Evolutionary conservation across 768 basidiomycete species (phyloP), one percentile per base, ranked within the genome.

Genomic region (Pseudohyphozyma bogoriensis): DNA sequence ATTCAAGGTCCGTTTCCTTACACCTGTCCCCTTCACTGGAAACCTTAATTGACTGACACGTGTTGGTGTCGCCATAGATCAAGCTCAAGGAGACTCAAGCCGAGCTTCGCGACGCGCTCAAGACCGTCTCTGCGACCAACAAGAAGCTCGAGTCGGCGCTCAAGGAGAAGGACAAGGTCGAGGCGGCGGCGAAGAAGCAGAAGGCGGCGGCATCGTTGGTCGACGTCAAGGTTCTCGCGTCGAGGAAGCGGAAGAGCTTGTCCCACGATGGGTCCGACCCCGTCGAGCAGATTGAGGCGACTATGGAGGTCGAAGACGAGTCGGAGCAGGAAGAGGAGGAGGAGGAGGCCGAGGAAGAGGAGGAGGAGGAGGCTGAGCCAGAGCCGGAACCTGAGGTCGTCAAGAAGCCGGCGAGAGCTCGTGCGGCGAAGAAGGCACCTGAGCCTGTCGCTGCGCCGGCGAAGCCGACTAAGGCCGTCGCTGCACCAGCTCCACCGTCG

Each of bases 81-180:
- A 56, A 51, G 28, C 61, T 66, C 31, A 66, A 66, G 37, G 22
- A 51, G 1, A 28, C 59, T 6, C 58, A 62, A 15, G 4, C 39
- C 16, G 39, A 52, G 3, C 55, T 60, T 36, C 53, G 53, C 53
- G 40, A 54, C 24, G 28, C 53, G n/a, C 39, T 15, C 37, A 53
- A 54, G 53, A 16, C 39, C 12, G 18, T 24, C 40, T 28, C 40
- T 18, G 26, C 37, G n/a, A 26, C 29, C 12, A n/a, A 18, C 31
- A 35, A 33, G 22, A 18, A 33, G 32, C 33, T 35, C 20, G 32
- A 29, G 4, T 16, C 13, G 10, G 47, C 47, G 22, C 24, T 28
- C 45, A 24, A 28, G n/a, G n/a, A n/a, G n/a, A n/a, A n/a, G n/a
- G 40, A 54, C 24, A 20, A 39, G n/a, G 42, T 15, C 37, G 42